Evolutionary conservation across 2,329 filamentous ascomycete species (phyloP).

Genomic region (Trichoderma koningiopsis): DNA sequence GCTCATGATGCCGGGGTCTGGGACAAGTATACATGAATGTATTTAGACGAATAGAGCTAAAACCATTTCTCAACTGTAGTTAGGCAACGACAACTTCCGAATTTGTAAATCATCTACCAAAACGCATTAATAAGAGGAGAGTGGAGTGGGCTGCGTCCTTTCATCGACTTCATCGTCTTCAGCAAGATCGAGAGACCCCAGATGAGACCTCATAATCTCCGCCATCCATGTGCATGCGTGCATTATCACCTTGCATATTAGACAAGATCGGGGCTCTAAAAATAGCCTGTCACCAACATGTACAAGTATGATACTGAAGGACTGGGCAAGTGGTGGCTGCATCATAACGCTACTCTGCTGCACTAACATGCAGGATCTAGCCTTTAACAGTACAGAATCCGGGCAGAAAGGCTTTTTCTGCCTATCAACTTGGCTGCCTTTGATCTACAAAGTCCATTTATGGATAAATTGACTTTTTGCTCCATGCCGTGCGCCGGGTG

Average conservation of each 20-base stretch:
- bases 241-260: not conserved
- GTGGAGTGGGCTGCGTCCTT: not conserved
- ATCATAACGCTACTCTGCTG: conserved; percentile 11
- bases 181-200: not conserved
- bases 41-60: not conserved
- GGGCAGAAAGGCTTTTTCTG: not conserved
- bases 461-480: not conserved
- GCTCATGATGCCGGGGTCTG: not conserved
- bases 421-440: not conserved
- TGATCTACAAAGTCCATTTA: not conserved
- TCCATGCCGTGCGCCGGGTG: not conserved
- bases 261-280: not conserved
- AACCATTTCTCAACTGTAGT: not conserved
- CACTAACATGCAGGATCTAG: not conserved
- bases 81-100: not conserved
- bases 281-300: not conserved
- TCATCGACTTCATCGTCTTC: not conserved
- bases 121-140: not conserved
- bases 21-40: not conserved
- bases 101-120: not conserved
- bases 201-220: not conserved
- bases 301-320: not conserved
- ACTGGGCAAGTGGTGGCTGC: not conserved
- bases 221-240: not conserved
- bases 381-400: not conserved